phyloP scores from a whole-genome alignment of 805 yeast genomes.

The Ogataea populi-albae region DNA sequence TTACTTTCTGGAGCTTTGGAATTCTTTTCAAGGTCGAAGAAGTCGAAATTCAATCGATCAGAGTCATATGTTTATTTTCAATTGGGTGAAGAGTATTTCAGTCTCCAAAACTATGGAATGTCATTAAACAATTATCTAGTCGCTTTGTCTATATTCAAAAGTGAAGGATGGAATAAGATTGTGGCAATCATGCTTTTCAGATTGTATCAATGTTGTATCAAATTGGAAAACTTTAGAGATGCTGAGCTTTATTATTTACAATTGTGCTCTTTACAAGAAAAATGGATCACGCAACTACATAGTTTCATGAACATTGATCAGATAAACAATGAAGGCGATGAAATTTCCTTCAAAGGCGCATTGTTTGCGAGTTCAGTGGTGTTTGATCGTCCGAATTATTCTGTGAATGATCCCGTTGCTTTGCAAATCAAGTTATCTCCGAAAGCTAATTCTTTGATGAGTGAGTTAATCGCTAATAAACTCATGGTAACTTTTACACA shows the following conservation, averaged over 20 bases:
- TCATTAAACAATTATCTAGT: conserved; percentile 42
- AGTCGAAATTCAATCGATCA: conserved; percentile 35
- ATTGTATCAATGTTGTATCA: conserved; percentile 38
- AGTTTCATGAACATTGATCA: conserved; percentile 6
- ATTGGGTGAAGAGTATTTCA: conserved; percentile 48
- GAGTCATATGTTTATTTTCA: conserved; percentile 45
- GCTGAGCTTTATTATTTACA: conserved; percentile 34
- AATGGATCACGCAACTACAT: conserved; percentile 5
- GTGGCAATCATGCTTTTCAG: conserved; percentile 34
- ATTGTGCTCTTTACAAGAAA: conserved; percentile 26
- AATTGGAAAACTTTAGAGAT: conserved; percentile 32
- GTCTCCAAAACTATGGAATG: conserved; percentile 33
- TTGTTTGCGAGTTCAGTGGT: conserved; percentile 19
- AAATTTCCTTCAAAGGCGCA: conserved; percentile 16
- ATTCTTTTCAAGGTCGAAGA: conserved; percentile 35
- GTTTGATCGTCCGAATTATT: conserved; percentile 14
- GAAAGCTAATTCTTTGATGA: conserved; percentile 23
- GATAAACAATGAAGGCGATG: conserved; percentile 6
- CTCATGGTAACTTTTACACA: conserved; percentile 22
- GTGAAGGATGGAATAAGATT: conserved; percentile 41
- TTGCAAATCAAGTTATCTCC: conserved; percentile 35
- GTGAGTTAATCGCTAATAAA: conserved; percentile 15
- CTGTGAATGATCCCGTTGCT: conserved; percentile 21
- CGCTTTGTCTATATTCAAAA: conserved; percentile 35
- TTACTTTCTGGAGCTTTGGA: conserved; percentile 37